Evolutionary conservation across 2,329 filamentous ascomycete genomes (phyloP).

Genomic region (Uncinocarpus reesii): DNA sequence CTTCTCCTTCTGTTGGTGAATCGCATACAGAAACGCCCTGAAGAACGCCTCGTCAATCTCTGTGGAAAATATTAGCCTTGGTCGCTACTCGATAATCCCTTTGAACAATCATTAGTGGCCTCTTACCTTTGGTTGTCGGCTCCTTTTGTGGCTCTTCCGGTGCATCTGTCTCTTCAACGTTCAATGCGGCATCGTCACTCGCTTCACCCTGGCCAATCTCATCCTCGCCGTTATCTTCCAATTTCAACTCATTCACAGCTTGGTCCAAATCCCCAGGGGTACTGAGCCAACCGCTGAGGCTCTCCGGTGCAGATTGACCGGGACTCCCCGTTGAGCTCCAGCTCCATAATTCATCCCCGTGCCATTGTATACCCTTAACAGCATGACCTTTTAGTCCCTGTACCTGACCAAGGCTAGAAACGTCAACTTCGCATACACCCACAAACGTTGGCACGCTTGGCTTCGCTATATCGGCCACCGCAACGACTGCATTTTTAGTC

Average conservation of each 20-base stretch:
- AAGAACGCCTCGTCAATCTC: slow-evolving; percentile 58
- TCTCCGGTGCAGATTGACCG: slow-evolving; percentile 44
- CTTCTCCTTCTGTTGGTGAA: slow-evolving; percentile 50
- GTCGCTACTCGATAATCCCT: too few relatives aligned
- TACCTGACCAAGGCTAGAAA: slow-evolving; percentile 45
- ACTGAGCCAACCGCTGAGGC: slow-evolving; percentile 43
- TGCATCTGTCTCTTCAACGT: slow-evolving; percentile 23
- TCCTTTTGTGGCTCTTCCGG: slow-evolving; percentile 35
- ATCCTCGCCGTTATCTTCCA: slow-evolving; percentile 38
- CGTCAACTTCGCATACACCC: slow-evolving; percentile 54
- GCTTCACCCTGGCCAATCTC: slow-evolving; percentile 19
- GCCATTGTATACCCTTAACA: slow-evolving; percentile 56
- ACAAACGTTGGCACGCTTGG: slow-evolving; percentile 55
- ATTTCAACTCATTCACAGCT: slow-evolving; percentile 32
- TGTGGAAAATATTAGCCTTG: slow-evolving; percentile 23
- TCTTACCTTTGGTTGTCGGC: slow-evolving; percentile 50
- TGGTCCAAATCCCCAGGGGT: slow-evolving; percentile 26
- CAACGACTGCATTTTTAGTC: slow-evolving; percentile 51
- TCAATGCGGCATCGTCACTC: slow-evolving; percentile 17
- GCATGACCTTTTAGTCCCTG: slow-evolving; percentile 55
- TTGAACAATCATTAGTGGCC: too few relatives aligned
- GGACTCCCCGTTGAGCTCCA: slow-evolving; percentile 48
- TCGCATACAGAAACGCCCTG: slow-evolving; percentile 53
- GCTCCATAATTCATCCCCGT: slow-evolving; percentile 58
- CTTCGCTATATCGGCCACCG: slow-evolving; percentile 49